Conservation (phyloP, 1,139 yeast genomes). For the Meyerozyma guilliermondii region DNA sequence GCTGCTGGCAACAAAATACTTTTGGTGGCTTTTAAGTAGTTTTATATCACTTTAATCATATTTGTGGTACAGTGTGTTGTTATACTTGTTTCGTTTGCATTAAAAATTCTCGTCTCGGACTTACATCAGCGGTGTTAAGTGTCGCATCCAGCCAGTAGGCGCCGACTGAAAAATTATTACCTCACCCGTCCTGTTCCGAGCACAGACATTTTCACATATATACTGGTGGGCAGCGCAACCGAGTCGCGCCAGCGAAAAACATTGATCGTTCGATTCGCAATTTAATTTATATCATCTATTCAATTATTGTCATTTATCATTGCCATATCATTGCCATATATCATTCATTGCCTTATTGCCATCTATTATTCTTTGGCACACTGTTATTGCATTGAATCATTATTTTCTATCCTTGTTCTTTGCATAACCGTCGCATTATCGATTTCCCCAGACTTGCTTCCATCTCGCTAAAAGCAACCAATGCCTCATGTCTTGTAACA, state of each 20-base stretch:
- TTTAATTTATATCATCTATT: neutral
- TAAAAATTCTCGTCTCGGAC: neutral
- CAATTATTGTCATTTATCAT: too few species aligned
- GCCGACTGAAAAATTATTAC: constrained; percentile 1
- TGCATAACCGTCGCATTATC: too few species aligned
- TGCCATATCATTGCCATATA: too few species aligned
- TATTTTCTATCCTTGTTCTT: too few species aligned
- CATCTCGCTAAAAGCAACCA: neutral
- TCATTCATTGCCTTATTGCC: too few species aligned
- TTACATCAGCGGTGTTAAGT: constrained; percentile 2
- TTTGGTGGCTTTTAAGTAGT: neutral
- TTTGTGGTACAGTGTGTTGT: too few species aligned
- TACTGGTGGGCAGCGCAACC: neutral
- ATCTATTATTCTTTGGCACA: too few species aligned
- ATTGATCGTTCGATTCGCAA: neutral
- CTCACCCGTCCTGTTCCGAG: constrained; percentile 1
- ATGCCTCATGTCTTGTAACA: constrained; percentile 2
- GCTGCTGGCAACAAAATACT: neutral
- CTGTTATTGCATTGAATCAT: too few species aligned
- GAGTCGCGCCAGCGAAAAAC: neutral
- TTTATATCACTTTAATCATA: too few species aligned
- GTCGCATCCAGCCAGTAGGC: constrained; percentile 2
- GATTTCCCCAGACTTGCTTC: too few species aligned
- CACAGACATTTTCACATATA: neutral
- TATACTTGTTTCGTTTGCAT: too few species aligned